Conservation (phyloP, 2,329 filamentous ascomycete species). For the Phaeosphaeriaceae sp. region DNA sequence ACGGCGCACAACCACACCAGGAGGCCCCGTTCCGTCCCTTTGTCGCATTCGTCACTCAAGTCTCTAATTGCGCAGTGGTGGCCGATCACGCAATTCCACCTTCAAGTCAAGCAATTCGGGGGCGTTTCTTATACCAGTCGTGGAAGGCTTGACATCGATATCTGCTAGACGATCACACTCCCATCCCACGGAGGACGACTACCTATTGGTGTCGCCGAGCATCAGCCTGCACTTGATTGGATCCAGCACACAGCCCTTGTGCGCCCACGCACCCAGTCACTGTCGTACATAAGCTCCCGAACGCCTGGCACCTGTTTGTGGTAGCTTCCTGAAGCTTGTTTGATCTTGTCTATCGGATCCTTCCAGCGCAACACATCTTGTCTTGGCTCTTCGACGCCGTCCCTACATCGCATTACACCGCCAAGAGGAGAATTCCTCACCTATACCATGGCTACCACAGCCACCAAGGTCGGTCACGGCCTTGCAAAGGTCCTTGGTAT, state of each 20-base stretch:
- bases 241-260: conserved; percentile 13
- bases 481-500: conserved; percentile 84
- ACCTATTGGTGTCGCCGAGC: conserved; percentile 7
- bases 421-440: background rate
- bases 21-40: conserved; percentile 3
- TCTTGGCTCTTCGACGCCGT: conserved; percentile 7
- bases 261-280: conserved; percentile 13
- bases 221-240: conserved; percentile 10
- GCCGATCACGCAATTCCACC: conserved; percentile 35
- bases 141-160: conserved; percentile 14
- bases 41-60: background rate
- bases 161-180: conserved; percentile 7
- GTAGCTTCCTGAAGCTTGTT: conserved; percentile 33
- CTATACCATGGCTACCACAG: conserved; percentile 35
- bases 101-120: conserved; percentile 31
- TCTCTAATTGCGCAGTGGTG: conserved; percentile 5
- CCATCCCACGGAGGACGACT: background rate
- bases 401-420: background rate
- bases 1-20: conserved; percentile 4
- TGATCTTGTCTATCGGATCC: conserved; percentile 26
- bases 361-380: conserved; percentile 11
- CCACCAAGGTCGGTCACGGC: conserved; percentile 70
- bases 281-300: conserved; percentile 36
- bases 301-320: conserved; percentile 31
- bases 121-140: conserved; percentile 13